Evolutionary conservation across 1,284 basidiomycete species (phyloP).

Genomic region (Microbotryomycetes sp.): DNA sequence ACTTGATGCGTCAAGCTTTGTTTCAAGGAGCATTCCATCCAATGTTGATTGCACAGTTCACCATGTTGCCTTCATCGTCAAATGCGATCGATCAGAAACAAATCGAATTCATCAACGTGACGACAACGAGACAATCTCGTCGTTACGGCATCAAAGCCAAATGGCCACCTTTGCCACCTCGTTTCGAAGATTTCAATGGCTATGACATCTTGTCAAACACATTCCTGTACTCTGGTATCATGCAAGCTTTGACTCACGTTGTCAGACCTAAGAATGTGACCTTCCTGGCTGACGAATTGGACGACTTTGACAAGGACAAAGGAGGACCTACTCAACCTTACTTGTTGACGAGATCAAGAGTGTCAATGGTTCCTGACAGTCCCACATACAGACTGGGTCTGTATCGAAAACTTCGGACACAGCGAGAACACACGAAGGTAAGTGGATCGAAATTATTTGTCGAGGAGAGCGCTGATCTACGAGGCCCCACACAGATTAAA

Average conservation of each 20-base stretch:
- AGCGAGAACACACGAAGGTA: too few species aligned
- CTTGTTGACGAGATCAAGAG: neutral
- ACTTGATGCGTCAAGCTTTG: neutral
- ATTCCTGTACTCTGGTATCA: too few species aligned
- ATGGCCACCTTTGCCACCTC: neutral
- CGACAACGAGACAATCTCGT: neutral
- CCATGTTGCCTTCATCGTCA: neutral
- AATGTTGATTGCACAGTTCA: neutral
- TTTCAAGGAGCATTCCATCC: neutral
- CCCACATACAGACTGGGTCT: neutral
- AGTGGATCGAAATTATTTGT: too few species aligned
- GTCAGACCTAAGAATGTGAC: too few species aligned
- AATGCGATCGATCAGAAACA: neutral
- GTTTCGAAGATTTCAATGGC: too few species aligned
- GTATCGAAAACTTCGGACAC: too few species aligned
- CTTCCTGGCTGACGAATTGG: too few species aligned
- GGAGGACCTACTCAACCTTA: neutral
- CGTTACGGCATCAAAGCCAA: neutral
- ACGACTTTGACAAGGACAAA: too few species aligned
- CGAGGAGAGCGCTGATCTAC: too few species aligned
- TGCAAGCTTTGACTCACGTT: too few species aligned
- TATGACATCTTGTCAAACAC: too few species aligned
- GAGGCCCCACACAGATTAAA: too few species aligned
- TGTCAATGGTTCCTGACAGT: neutral
- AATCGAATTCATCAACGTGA: neutral